Conservation (phyloP, 2,329 filamentous ascomycete species). For the Cercospora canescens region DNA sequence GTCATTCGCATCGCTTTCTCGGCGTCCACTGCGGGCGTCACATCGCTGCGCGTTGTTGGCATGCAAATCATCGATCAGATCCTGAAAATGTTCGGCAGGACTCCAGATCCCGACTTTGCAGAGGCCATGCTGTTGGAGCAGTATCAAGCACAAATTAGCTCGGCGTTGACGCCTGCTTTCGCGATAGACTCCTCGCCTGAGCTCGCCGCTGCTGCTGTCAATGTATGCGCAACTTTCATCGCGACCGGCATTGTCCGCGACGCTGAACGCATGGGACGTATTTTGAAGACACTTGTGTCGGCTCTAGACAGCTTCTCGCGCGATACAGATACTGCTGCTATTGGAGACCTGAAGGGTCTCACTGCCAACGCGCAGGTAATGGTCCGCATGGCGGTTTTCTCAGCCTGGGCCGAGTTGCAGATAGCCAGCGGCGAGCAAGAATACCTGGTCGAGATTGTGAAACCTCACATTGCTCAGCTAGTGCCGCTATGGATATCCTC, state of each 20-base stretch:
- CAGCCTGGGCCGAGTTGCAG: conserved; percentile 95
- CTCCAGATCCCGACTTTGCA: conserved; percentile 94
- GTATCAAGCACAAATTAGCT: conserved; percentile 97
- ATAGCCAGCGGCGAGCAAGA: conserved; percentile 90
- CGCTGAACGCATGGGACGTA: conserved; percentile 97
- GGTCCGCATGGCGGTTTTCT: conserved; percentile 97
- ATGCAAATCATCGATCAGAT: conserved; percentile 92
- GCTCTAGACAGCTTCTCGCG: conserved; percentile 87
- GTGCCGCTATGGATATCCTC: conserved; percentile 94
- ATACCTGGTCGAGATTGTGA: conserved; percentile 84
- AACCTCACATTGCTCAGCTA: conserved; percentile 83
- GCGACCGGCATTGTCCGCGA: conserved; percentile 96
- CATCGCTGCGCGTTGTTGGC: conserved; percentile 86
- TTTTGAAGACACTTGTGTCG: conserved; percentile 87
- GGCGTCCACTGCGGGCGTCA: conserved; percentile 88
- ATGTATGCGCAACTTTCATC: conserved; percentile 97
- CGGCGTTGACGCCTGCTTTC: conserved; percentile 92
- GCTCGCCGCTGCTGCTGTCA: conserved; percentile 90
- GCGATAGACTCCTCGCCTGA: conserved; percentile 94
- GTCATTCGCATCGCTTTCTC: conserved; percentile 97
- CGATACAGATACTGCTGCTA: conserved; percentile 77
- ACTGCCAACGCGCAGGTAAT: conserved; percentile 97
- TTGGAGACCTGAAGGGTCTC: conserved; percentile 88
- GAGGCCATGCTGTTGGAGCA: conserved; percentile 95
- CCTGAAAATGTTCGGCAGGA: conserved; percentile 93